phyloP scores from a whole-genome alignment of 805 yeast species.

The Dipodascopsis uninucleata region DNA sequence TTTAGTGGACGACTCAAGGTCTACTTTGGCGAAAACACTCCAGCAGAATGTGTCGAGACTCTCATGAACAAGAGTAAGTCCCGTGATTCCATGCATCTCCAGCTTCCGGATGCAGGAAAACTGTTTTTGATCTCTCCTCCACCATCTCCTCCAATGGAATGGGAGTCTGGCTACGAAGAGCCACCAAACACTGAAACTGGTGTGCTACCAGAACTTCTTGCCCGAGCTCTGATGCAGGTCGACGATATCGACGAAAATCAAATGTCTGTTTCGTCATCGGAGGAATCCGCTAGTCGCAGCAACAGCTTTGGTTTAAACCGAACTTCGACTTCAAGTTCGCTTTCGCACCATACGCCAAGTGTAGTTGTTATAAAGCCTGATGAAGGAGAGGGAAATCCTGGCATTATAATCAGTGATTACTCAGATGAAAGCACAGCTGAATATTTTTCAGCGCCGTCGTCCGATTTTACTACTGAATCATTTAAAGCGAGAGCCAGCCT shows the following conservation, averaged over 20 bases:
- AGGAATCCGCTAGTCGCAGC: not conserved
- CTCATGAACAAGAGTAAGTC: slow-evolving; percentile 3
- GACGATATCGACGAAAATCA: slow-evolving; percentile 1
- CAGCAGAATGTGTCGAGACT: not conserved
- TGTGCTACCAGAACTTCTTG: slow-evolving; percentile 13
- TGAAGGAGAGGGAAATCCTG: slow-evolving; percentile 9
- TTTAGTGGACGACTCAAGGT: slow-evolving; percentile 4
- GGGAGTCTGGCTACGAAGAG: slow-evolving; percentile 27
- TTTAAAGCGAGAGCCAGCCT: not conserved
- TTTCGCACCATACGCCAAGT: slow-evolving; percentile 1
- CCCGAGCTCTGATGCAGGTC: slow-evolving; percentile 10
- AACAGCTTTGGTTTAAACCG: not conserved
- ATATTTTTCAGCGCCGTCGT: too few species aligned
- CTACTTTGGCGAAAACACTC: slow-evolving; percentile 15
- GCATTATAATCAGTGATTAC: slow-evolving; percentile 19
- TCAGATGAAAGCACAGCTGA: too few species aligned
- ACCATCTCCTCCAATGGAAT: slow-evolving; percentile 32
- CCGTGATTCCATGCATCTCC: slow-evolving; percentile 13
- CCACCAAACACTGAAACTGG: slow-evolving; percentile 29
- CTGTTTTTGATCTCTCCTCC: slow-evolving; percentile 31
- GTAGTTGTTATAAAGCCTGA: slow-evolving; percentile 5
- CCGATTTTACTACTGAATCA: too few species aligned
- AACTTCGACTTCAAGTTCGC: too few species aligned
- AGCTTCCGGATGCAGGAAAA: slow-evolving; percentile 29
- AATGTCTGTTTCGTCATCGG: not conserved